phyloP scores from a whole-genome alignment of 345 rosid genomes.

The Toxicodendron radicans region DNA sequence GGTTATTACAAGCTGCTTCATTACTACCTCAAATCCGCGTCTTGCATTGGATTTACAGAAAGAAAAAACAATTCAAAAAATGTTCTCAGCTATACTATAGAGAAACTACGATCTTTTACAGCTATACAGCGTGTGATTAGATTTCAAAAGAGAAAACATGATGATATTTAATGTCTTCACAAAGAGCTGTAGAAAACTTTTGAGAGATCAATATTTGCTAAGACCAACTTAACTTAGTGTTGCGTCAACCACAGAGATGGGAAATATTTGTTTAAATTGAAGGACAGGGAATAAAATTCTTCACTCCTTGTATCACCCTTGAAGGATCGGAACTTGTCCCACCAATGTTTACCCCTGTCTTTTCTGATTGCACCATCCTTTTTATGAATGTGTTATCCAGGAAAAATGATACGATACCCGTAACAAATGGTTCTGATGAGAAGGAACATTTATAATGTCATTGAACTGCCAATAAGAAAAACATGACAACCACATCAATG shows the following conservation, averaged over 20 bases:
- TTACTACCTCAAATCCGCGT: conserved; percentile 31
- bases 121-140: conserved; percentile 23
- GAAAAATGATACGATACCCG: conserved; percentile 74
- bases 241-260: conserved; percentile 59
- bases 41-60: conserved; percentile 35
- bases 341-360: conserved; percentile 96
- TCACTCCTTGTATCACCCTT: conserved; percentile 68
- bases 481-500: conserved; percentile 3
- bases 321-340: conserved; percentile 81
- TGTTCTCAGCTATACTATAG: conserved; percentile 22
- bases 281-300: conserved; percentile 90
- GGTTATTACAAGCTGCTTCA: too few relatives aligned
- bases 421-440: conserved; percentile 86
- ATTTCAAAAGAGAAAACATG: conserved; percentile 12
- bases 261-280: conserved; percentile 85
- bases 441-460: conserved; percentile 86
- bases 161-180: conserved; percentile 8
- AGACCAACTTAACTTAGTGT: neutral
- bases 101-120: conserved; percentile 22
- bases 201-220: neutral
- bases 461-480: conserved; percentile 64
- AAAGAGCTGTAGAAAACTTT: conserved; percentile 2
- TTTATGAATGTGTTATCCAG: conserved; percentile 72
- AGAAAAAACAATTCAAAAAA: conserved; percentile 24
- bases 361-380: conserved; percentile 57